Evolutionary conservation across 225 moss, liverwort and hornwort species (phyloP).

Genomic region (Pleurozium schreberi): DNA sequence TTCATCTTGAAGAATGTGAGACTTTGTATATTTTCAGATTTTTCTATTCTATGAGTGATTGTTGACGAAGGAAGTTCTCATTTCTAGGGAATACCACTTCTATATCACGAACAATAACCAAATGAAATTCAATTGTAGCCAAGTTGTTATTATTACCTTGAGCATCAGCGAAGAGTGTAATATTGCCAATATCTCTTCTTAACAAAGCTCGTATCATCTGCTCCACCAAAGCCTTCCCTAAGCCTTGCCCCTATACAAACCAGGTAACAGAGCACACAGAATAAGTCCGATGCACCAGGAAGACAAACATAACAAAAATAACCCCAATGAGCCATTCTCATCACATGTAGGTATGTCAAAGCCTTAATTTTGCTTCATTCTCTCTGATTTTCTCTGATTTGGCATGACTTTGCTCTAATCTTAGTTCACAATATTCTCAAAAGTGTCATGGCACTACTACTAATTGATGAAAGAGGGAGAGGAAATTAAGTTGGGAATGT

Average conservation of each 20-base stretch:
- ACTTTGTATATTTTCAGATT: neutral
- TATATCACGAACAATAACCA: neutral
- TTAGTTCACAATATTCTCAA: neutral
- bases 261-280: neutral
- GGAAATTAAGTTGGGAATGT: neutral
- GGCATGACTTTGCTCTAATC: neutral
- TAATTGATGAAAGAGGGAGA: neutral
- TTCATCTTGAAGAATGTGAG: neutral
- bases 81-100: neutral
- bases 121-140: neutral
- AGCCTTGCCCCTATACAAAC: constrained; percentile 73
- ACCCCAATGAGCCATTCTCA: neutral
- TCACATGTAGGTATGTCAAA: neutral
- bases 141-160: constrained; percentile 38
- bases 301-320: neutral
- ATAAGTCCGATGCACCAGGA: neutral
- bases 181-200: constrained; percentile 97
- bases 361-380: neutral
- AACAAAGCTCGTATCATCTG: constrained; percentile 96
- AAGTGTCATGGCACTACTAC: neutral
- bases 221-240: constrained; percentile 97
- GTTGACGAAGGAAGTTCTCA: neutral
- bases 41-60: neutral
- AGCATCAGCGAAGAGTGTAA: constrained; percentile 96
- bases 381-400: neutral